Percentiles rank a stretch among this genome's conserved stretches.
Evolutionary conservation across 192 early-diverging fungal genomes (phyloP).

Genomic region (Backusella liffmaniae): DNA sequence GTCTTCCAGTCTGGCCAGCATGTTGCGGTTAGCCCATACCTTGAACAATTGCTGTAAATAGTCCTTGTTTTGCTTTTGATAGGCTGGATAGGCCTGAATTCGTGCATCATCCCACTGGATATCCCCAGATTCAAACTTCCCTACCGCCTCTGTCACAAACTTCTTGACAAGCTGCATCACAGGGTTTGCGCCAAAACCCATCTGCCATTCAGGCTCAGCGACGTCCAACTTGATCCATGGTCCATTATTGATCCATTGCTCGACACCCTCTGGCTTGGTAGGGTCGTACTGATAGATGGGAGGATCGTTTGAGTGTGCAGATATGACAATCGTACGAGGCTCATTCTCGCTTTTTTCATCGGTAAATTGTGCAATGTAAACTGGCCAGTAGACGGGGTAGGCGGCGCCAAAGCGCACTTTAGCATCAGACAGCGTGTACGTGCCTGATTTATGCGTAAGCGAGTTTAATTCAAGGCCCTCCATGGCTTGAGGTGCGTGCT

Average conservation of each 20-base stretch:
- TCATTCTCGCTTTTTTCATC: not conserved
- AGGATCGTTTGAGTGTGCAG: slow-evolving; percentile 24
- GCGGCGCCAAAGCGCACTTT: slow-evolving; percentile 17
- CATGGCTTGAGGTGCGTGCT: not conserved
- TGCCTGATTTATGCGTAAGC: not conserved
- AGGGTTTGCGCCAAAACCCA: not conserved
- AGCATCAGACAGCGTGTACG: not conserved
- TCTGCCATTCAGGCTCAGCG: slow-evolving; percentile 28
- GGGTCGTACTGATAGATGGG: slow-evolving; percentile 27
- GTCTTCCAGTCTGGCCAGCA: slow-evolving; percentile 10
- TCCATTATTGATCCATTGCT: slow-evolving; percentile 36
- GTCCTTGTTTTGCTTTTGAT: slow-evolving; percentile 24
- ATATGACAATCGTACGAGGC: slow-evolving; percentile 21
- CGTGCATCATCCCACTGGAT: slow-evolving; percentile 33
- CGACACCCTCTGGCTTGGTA: not conserved
- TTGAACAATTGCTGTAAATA: slow-evolving; percentile 33
- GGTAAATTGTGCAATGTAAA: slow-evolving; percentile 31
- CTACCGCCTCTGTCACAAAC: slow-evolving; percentile 8
- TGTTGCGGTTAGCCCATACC: slow-evolving; percentile 22
- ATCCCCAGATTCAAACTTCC: not conserved
- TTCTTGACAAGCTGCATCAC: slow-evolving; percentile 7
- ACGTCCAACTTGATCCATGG: slow-evolving; percentile 28
- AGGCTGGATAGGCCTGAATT: slow-evolving; percentile 18
- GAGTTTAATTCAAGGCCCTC: not conserved
- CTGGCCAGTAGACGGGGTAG: slow-evolving; percentile 37